Conservation (phyloP, 306 rosid species). For the Quercus cerris region DNA sequence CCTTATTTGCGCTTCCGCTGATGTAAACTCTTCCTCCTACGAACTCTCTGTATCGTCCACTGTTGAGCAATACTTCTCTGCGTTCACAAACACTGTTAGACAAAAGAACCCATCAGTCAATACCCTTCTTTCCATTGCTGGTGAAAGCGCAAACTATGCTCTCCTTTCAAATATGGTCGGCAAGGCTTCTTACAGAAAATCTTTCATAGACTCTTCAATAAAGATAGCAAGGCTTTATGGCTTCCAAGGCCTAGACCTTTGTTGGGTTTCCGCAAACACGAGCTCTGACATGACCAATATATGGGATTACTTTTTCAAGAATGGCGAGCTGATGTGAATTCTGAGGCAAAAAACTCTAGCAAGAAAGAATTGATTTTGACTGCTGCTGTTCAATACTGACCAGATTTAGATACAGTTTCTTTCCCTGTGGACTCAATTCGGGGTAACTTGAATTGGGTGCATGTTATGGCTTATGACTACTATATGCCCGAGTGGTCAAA, state of each 20-base stretch:
- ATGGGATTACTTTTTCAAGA: conserved; percentile 30
- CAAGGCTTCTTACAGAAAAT: conserved; percentile 15
- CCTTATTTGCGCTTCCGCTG: conserved; percentile 38
- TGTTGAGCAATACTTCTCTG: conserved; percentile 20
- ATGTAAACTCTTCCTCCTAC: conserved; percentile 19
- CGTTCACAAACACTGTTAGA: conserved; percentile 29
- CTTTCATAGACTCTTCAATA: conserved; percentile 38
- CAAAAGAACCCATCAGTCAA: conserved; percentile 37
- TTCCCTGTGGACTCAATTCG: conserved; percentile 16
- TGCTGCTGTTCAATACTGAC: conserved; percentile 28
- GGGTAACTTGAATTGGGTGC: conserved; percentile 28
- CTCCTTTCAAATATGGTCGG: background rate
- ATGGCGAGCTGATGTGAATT: conserved; percentile 24
- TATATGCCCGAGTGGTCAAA: conserved; percentile 6
- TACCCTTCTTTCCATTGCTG: conserved; percentile 44
- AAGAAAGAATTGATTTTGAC: conserved; percentile 17
- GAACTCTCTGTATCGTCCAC: conserved; percentile 26
- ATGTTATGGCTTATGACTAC: conserved; percentile 36
- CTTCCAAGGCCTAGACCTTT: conserved; percentile 37
- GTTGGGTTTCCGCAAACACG: conserved; percentile 18
- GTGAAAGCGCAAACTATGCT: background rate
- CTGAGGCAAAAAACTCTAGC: conserved; percentile 19
- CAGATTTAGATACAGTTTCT: background rate
- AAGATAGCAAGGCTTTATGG: conserved; percentile 25
- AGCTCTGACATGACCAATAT: conserved; percentile 27